phyloP scores from a whole-genome alignment of 176 grass and related monocot species.

The Oryza brachyantha region DNA sequence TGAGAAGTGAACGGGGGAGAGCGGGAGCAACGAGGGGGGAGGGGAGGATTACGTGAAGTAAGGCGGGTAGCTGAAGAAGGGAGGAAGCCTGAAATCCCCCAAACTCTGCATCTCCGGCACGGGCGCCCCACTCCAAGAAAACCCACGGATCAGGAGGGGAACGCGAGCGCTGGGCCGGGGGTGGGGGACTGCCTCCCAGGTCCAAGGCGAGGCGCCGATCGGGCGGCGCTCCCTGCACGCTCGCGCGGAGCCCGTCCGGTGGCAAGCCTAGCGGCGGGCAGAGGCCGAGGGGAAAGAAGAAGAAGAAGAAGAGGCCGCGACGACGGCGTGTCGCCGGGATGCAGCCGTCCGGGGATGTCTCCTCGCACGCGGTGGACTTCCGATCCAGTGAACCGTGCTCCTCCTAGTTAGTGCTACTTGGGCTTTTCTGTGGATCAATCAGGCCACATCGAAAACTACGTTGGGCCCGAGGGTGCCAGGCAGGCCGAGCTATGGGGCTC shows the following conservation, averaged over 20 bases:
- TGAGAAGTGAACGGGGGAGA: neutral
- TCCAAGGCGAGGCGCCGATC: neutral
- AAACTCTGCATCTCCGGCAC: conserved; percentile 46
- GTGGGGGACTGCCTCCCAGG: too few relatives aligned
- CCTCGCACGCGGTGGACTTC: neutral
- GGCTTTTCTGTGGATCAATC: neutral
- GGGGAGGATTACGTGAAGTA: conserved; percentile 82
- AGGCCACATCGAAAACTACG: too few relatives aligned
- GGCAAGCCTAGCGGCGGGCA: too few relatives aligned
- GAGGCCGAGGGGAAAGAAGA: too few relatives aligned
- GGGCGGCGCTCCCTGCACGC: neutral
- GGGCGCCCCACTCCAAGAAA: neutral
- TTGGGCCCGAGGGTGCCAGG: too few relatives aligned
- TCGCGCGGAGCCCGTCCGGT: too few relatives aligned
- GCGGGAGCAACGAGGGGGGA: neutral
- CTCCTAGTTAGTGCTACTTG: neutral
- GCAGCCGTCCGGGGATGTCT: neutral
- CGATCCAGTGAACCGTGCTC: too few relatives aligned
- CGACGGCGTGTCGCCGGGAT: neutral
- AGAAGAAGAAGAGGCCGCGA: neutral
- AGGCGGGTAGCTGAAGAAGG: conserved; percentile 87
- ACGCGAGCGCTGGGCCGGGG: neutral
- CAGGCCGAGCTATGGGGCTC: too few relatives aligned
- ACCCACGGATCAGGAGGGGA: neutral
- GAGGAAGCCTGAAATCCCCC: conserved; percentile 65